Conservation (phyloP, 441 rosid genomes). For the Dalechampia spathulata region DNA sequence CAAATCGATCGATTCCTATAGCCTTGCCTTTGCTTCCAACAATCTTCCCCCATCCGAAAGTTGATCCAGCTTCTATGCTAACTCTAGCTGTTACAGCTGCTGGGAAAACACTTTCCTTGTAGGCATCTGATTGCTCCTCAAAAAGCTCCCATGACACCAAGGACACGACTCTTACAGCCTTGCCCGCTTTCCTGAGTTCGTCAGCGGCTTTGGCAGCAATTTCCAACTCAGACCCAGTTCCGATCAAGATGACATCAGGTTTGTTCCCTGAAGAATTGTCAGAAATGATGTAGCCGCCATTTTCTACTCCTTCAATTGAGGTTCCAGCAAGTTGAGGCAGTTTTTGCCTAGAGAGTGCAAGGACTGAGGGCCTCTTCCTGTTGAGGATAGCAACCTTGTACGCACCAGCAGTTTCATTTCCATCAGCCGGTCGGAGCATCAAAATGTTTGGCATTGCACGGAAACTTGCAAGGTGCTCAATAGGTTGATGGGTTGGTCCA, state of each 20-base stretch:
- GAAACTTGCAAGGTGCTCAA: slow-evolving; percentile 91
- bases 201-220: slow-evolving; percentile 71
- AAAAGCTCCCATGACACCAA: slow-evolving; percentile 84
- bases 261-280: slow-evolving; percentile 76
- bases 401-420: slow-evolving; percentile 83
- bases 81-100: slow-evolving; percentile 63
- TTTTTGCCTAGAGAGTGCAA: slow-evolving; percentile 85
- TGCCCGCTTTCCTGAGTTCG: slow-evolving; percentile 72
- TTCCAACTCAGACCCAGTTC: slow-evolving; percentile 84
- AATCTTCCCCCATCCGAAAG: slow-evolving; percentile 83
- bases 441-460: slow-evolving; percentile 91
- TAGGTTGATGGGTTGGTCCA: slow-evolving; percentile 93
- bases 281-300: slow-evolving; percentile 73
- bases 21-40: slow-evolving; percentile 69
- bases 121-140: slow-evolving; percentile 58
- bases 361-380: slow-evolving; percentile 71
- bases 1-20: slow-evolving; percentile 68
- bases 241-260: slow-evolving; percentile 73
- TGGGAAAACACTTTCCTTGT: slow-evolving; percentile 86
- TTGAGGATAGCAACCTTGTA: slow-evolving; percentile 65
- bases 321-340: slow-evolving; percentile 75
- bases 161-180: slow-evolving; percentile 75
- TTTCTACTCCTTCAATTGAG: slow-evolving; percentile 68
- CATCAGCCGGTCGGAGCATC: slow-evolving; percentile 94
- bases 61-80: slow-evolving; percentile 82